A percentile compares a stretch with the other conserved stretches of the same genome.
Conservation (phyloP, 2,329 filamentous ascomycete species). For the Alternaria hordeiaustralica region DNA sequence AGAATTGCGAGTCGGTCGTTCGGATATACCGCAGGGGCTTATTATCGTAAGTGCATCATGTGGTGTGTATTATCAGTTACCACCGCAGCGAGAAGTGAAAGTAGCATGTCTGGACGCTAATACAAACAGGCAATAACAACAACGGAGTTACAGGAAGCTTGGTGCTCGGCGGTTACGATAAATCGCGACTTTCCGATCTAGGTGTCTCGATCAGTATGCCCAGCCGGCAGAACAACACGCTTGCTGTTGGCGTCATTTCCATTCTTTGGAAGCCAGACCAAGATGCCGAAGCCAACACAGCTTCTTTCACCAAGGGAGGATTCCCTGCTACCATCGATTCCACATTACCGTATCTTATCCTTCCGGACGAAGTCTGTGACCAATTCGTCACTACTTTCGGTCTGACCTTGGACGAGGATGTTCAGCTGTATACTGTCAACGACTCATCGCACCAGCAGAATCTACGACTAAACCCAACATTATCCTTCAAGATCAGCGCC, state of each 20-base stretch:
- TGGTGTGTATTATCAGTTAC: not conserved
- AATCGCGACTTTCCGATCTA: conserved; percentile 34
- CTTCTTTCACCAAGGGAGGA: conserved; percentile 15
- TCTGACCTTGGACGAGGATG: conserved; percentile 40
- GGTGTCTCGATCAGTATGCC: conserved; percentile 29
- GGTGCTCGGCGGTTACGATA: conserved; percentile 52
- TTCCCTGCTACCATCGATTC: conserved; percentile 49
- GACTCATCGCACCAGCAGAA: conserved; percentile 31
- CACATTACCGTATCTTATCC: conserved; percentile 43
- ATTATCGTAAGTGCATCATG: conserved; percentile 39
- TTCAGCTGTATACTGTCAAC: conserved; percentile 47
- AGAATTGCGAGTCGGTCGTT: conserved; percentile 38
- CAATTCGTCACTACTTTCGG: conserved; percentile 45
- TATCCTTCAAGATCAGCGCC: conserved; percentile 34
- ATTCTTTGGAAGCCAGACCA: conserved; percentile 29
- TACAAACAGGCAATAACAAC: conserved; percentile 30
- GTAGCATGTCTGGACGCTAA: not conserved
- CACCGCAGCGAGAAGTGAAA: not conserved
- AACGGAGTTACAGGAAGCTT: conserved; percentile 41
- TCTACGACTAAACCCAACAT: conserved; percentile 29
- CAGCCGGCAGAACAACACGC: conserved; percentile 23
- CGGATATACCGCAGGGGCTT: conserved; percentile 45
- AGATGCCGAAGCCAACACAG: conserved; percentile 8
- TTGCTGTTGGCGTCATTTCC: conserved; percentile 36
- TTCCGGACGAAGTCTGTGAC: conserved; percentile 46